Evolutionary conservation across 225 moss, liverwort and hornwort genomes (phyloP).

Genomic region (Rhytidiadelphus loreus): DNA sequence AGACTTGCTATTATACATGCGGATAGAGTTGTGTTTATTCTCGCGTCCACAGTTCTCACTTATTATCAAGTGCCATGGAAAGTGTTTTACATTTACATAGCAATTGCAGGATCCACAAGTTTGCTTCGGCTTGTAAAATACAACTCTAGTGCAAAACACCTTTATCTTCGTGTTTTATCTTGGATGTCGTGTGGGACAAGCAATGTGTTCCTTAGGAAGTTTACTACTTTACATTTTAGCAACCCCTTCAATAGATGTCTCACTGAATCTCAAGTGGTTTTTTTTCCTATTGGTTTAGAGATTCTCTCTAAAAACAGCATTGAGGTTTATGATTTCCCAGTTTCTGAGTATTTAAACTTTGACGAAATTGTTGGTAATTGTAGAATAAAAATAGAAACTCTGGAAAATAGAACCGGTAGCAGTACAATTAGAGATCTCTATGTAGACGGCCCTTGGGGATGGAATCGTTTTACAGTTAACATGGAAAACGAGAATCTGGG

Average conservation of each 20-base stretch:
- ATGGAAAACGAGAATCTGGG: not conserved
- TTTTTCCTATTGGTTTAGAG: not conserved
- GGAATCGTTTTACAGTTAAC: rapidly evolving
- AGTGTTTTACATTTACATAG: not conserved
- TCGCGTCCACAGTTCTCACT: not conserved
- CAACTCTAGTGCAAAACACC: rapidly evolving
- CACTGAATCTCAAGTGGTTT: not conserved
- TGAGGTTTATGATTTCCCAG: not conserved
- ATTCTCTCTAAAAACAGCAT: no score
- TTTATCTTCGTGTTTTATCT: not conserved
- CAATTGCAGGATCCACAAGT: not conserved
- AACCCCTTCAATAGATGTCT: not conserved
- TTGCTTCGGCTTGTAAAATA: not conserved
- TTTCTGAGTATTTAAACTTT: not conserved
- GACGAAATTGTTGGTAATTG: not conserved
- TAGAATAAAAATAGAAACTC: not conserved
- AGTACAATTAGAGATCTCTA: not conserved
- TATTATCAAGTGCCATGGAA: not conserved
- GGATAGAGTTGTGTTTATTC: not conserved
- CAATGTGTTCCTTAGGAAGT: not conserved
- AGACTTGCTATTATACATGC: not conserved
- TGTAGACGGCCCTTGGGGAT: not conserved
- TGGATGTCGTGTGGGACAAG: not conserved
- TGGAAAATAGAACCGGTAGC: rapidly evolving
- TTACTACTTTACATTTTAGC: not conserved